These are phyloP conservation scores for Euphrasia confusa DNA, from an alignment of 257 asterid species.

Conservation along the genomic window DNA sequence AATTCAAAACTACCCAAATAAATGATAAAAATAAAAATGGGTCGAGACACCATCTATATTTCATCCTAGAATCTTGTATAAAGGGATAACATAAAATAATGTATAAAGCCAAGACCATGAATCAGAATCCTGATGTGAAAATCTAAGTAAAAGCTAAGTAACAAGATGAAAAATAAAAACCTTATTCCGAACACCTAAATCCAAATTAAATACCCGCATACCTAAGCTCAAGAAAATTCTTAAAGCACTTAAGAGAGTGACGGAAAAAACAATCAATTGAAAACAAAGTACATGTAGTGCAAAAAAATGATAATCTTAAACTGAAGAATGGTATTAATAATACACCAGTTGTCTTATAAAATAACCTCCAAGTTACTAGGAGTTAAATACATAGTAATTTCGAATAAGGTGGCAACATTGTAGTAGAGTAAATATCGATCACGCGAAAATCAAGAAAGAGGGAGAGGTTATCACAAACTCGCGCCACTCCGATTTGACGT, in stretches of 20 bases:
- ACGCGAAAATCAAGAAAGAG: constrained; percentile 8
- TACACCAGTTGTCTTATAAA: constrained; percentile 1
- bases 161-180: neutral
- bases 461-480: constrained; percentile 17
- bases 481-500: constrained; percentile 19
- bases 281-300: constrained; percentile 14
- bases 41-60: no score
- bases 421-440: constrained; percentile 22
- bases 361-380: constrained; percentile 13
- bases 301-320: constrained; percentile 16
- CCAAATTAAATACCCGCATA: neutral
- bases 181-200: neutral
- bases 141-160: neutral
- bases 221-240: constrained; percentile 1
- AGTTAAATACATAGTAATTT: constrained; percentile 27
- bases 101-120: neutral
- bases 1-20: no score
- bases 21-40: no score
- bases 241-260: constrained; percentile 14
- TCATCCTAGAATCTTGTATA: no score
- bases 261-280: neutral
- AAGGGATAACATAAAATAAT: neutral
- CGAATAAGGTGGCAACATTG: constrained; percentile 20
- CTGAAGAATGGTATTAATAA: neutral
- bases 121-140: neutral